Evolutionary conservation across 2,329 filamentous ascomycete genomes (phyloP), one percentile per base, ranked within the genome.

Genomic region (Cercospora sp.): DNA sequence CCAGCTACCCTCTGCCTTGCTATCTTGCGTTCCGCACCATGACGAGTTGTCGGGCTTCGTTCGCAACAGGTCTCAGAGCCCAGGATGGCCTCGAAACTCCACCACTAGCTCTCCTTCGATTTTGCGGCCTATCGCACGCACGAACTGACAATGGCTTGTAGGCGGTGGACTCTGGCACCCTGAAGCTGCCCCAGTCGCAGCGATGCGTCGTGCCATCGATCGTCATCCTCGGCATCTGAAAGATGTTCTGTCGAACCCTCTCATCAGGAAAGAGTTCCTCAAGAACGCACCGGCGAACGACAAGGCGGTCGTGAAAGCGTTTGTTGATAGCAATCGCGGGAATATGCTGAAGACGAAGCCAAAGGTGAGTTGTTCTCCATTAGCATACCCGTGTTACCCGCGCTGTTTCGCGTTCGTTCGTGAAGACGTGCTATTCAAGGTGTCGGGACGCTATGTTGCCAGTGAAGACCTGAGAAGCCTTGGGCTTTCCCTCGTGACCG

Each of bases 271-370:
- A 64, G 84, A 84, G 5, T 94, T 94, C 77, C 85, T 42, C 16
- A 61, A 61, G 36, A 6, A 18, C 30, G 53, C 53, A 16, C 94
- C 59, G 85, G 86, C 86, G 60, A 89, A 85, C 18, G 79, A 95
- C 5, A 84, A 60, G 31, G 60, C 61, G 12, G 61, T 63, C 53
- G 39, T 60, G 12, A 61, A 64, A 71, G 90, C 90, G 0, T 96
- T 97, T 79, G 84, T 87, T 20, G 74, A 75, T 53, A 83, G 85
- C 72, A 97, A 96, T 75, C 82, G 86, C 71, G 87, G 89, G 67
- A 90, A 87, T 69, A 92, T 93, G 13, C 83, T 97, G 61, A 96
- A 96, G 84, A 94, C 88, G 42, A 90, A 90, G 76, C 94, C 94
- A 4, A 94, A 94, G 87, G 92, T 93, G 79, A 78, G 85, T 23